A percentile compares a stretch with the other conserved stretches of the same genome.
Conservation (phyloP, 495 filamentous ascomycete genomes). For the Symbiotaphrina buchneri region DNA sequence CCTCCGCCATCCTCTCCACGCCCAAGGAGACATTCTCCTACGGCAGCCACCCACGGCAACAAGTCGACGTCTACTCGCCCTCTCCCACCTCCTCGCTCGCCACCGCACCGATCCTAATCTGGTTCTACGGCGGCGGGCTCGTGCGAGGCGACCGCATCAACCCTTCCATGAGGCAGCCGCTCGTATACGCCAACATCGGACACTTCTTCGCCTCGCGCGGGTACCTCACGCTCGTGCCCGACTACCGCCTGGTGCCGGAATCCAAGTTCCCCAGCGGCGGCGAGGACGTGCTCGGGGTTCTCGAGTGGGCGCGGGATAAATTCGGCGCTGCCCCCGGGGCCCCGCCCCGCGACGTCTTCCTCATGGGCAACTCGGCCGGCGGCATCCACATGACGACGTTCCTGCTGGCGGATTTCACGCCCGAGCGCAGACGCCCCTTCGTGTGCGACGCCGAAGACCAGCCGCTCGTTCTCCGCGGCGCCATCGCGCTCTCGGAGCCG, state of each 20-base stretch:
- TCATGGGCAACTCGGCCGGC: slow-evolving; percentile 21
- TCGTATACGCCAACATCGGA: slow-evolving; percentile 17
- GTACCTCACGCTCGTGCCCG: slow-evolving; percentile 16
- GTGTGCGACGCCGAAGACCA: slow-evolving; percentile 13
- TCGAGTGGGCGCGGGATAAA: slow-evolving; percentile 13
- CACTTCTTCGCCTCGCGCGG: slow-evolving; percentile 16
- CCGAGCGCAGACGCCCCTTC: slow-evolving; percentile 6
- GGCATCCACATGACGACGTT: slow-evolving; percentile 18
- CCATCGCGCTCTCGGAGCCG: slow-evolving; percentile 14
- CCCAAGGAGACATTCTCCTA: slow-evolving; percentile 13
- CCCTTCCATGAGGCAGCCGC: slow-evolving; percentile 9
- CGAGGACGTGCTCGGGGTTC: slow-evolving; percentile 14
- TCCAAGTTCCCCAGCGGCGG: slow-evolving; percentile 16
- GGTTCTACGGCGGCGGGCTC: slow-evolving; percentile 21
- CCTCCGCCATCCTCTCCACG: slow-evolving; percentile 13
- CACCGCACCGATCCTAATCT: slow-evolving; percentile 15
- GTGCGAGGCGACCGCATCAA: slow-evolving; percentile 13
- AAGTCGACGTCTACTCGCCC: slow-evolving; percentile 18
- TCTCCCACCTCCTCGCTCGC: slow-evolving; percentile 6
- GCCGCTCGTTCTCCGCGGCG: too few species aligned
- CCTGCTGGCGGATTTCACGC: slow-evolving; percentile 8
- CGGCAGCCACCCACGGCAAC: slow-evolving; percentile 15
- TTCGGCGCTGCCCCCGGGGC: slow-evolving; percentile 8
- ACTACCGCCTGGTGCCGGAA: slow-evolving; percentile 16
- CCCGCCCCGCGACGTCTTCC: slow-evolving; percentile 15